phyloP scores from a whole-genome alignment of 1,139 yeast genomes.

The Zygosaccharomyces sapae region DNA sequence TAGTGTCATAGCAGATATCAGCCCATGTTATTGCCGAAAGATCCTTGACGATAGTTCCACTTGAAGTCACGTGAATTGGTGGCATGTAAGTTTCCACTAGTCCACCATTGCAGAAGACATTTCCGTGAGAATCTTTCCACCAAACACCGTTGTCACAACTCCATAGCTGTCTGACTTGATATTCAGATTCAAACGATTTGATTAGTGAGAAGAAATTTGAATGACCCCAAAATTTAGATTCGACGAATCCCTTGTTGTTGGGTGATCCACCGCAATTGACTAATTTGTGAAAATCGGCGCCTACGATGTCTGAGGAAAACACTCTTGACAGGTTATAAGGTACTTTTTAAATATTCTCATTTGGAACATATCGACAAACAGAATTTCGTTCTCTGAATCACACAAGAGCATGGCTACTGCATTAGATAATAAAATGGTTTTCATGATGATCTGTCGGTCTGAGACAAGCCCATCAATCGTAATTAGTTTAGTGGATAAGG shows the following conservation, averaged over 20 bases:
- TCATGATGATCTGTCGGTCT: background rate
- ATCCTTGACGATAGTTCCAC: conserved; percentile 3
- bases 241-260: conserved; percentile 15
- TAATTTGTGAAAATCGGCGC: conserved; percentile 9
- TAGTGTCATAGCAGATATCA: conserved; percentile 9
- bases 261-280: conserved; percentile 17
- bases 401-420: conserved; percentile 2
- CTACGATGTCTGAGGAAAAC: conserved; percentile 12
- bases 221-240: conserved; percentile 9
- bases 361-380: conserved; percentile 5
- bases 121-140: conserved; percentile 12
- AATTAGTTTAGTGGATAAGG: background rate
- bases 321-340: conserved; percentile 7
- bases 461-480: background rate
- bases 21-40: conserved; percentile 3
- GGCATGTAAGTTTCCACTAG: background rate
- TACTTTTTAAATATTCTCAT: background rate
- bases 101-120: conserved; percentile 7
- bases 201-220: conserved; percentile 3
- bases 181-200: background rate
- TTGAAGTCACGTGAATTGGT: conserved; percentile 6
- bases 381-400: conserved; percentile 1
- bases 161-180: conserved; percentile 8
- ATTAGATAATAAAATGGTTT: background rate
- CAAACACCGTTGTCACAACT: conserved; percentile 8